Evolutionary conservation across 176 grass and related monocot genomes (phyloP), one percentile per base, ranked within the genome.

Genomic region (Aegilops bicornis): DNA sequence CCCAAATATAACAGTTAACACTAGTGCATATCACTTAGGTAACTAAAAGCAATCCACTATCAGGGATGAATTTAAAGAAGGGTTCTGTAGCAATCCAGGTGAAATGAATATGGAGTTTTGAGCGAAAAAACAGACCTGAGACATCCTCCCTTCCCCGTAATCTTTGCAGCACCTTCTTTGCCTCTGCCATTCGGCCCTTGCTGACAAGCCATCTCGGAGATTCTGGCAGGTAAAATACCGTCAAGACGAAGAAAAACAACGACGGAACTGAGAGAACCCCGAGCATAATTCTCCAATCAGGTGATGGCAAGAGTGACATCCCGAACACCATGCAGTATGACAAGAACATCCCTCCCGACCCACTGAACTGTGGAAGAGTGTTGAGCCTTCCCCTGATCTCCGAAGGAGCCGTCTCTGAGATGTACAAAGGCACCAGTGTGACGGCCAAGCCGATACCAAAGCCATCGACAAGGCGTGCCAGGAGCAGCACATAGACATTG

Each of bases 201-300:
- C 93, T 95, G 5, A 95, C 95, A 33, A 98, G 93, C 95, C 95
- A 98, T 68, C 95, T 91, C 76, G 95, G 95, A 7, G 95, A 98
- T 84, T 98, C 95, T 7, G 95, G 95, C 80, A 98, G 73, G 69
- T 74, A 98, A 54, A 98, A 98, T 29, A 95, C 35, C 4, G 93
- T 93, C 47, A 98, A 56, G 48, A 80, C 72, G 23, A 98, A 95
- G 87, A 91, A 98, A 20, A 93, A 85, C 19, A 98, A 47, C 8
- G 95, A 98, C 78, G 93, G 95, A 29, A 98, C 73, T 0, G 83
- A 91, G 60, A 98, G 92, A 80, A 95, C 93, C 20, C 95, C 93
- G 19, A 98, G 91, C 95, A 98, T 98, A 86, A 98, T 79, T 72
- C 95, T 93, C 95, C 95, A 98, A n/a, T 88, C 85, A 20, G 95